Conservation (phyloP, 305 asterid genomes). For the Coffea humblotiana region DNA sequence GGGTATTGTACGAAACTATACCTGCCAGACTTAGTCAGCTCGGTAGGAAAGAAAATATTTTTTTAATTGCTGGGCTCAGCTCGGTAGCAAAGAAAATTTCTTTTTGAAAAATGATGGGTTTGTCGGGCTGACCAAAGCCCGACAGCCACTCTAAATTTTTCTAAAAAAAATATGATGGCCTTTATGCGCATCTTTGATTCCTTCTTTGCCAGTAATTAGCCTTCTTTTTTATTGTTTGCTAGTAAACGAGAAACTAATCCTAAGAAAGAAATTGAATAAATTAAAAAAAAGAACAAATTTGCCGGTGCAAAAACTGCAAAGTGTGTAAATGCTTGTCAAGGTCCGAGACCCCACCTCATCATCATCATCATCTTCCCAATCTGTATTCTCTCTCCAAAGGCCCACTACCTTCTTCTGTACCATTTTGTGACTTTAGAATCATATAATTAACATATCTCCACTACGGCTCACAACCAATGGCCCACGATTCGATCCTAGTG, state of each 20-base stretch:
- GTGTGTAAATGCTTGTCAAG: slow-evolving; percentile 4
- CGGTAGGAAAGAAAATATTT: too few relatives aligned
- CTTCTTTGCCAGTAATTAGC: too few relatives aligned
- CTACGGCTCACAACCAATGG: background rate
- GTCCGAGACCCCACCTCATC: slow-evolving; percentile 18
- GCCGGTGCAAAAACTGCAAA: background rate
- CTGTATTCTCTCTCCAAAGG: background rate
- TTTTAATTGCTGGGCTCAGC: too few relatives aligned
- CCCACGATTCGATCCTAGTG: slow-evolving; percentile 1
- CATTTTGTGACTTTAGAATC: background rate
- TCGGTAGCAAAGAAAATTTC: too few relatives aligned
- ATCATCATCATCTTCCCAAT: slow-evolving; percentile 5
- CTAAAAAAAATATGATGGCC: too few relatives aligned
- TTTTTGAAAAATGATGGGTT: too few relatives aligned
- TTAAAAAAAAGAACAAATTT: background rate
- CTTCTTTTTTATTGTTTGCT: too few relatives aligned
- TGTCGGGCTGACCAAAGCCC: too few relatives aligned
- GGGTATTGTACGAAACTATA: too few relatives aligned
- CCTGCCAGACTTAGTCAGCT: too few relatives aligned
- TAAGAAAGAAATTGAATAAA: background rate
- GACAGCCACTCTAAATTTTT: too few relatives aligned
- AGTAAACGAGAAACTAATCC: background rate
- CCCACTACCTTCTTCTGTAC: background rate
- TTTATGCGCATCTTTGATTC: too few relatives aligned
- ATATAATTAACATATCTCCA: slow-evolving; percentile 6